Base-by-base conservation (phyloP, 805 yeast genomes). In the Phaffomyces thermotolerans region DNA sequence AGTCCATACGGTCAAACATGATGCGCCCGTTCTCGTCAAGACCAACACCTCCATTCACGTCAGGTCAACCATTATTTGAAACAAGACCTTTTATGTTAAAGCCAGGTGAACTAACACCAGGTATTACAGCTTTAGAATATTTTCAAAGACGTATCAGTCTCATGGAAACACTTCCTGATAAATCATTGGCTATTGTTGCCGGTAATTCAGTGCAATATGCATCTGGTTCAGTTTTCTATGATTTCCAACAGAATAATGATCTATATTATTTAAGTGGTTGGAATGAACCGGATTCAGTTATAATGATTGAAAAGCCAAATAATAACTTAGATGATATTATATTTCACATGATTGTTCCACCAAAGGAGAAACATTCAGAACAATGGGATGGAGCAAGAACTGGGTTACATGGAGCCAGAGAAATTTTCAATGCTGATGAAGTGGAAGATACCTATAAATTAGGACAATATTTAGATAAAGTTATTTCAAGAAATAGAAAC, bases 341-440 rank as follows among this genome's bases (percentile, higher is more conserved):
- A 8, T 76, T 85, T 51, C 91, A 86, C 53, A 75, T 93, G 82
- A 66, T 89, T 40, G 95, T 91, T 3, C 96, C 89, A 3, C 89
- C 88, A 14, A 83, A 84, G 58, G 84, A 90, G 58, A 74, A 78
- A 6, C 71, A 70, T 39, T 77, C 75, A 20, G 99, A 93, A 64
- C 78, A 83, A 50, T 93, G 99, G 99, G 97, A 91, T 54, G 99
- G 99, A 12, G 81, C 77, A 36, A 75, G 95, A 53, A 83, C 95
- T 15, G 99, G 99, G 1, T 72, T 81, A 4, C 77, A 81, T 39
- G 96, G 95, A 14, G 96, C 83, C 0, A 66, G 64, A 34, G 91
- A 88, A 40, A 78, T 81, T 37, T 93, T 93, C 67, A 93, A 91
- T 59, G 95, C 96, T 4, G 97, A 89, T 62, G 72, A 72, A 40